Evolutionary conservation across 495 filamentous ascomycete species (phyloP), one percentile per base, ranked within the genome.

Genomic region (Annulohypoxylon moriforme): DNA sequence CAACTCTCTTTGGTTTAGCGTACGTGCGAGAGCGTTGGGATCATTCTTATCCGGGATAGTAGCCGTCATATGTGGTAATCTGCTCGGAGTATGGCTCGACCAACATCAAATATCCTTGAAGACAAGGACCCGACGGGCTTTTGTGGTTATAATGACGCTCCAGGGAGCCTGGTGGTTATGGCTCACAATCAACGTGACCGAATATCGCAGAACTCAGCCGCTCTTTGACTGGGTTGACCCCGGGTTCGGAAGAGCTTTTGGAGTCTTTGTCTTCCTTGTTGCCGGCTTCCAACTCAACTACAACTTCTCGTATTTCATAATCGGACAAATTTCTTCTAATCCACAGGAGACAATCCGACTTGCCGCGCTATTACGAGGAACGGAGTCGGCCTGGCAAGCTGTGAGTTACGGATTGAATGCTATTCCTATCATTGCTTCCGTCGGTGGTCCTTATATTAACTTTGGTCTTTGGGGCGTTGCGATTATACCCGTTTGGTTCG

Each of bases 121-220:
- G 74, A 77, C 74, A 1, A 78, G 87, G 7, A 80, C 81, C 4
- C 78, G 87, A 9, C 73, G 71, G 14, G 69, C 76, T 0, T 81
- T 82, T 44, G 69, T 76, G 33, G 74, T 82, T 11, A 83, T 90
- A 10, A 77, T 87, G 25, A 75, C 64, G 0, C 70, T 89, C 31
- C 87, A 90, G 69, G 88, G 88, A 1, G 83, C 81, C 4, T 88
- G 86, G 83, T 91, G 89, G 88, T 76, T 87, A 9, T 91, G 88
- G 88, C 86, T 83, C 0, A 86, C 86, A 1, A 76, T 90, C 11
- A 69, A 88, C 20, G 83, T 86, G 1, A 88, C 86, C 0, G 75
- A 85, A 40, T 90, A 85, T 71, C 73, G 79, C 8, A 75, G 77
- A 31, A 86, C 81, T 3, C 75, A 80, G 38, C 87, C 88, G 1